Percentiles rank a stretch among this genome's conserved stretches.
These are phyloP conservation scores for Candolleomyces aberdarensis DNA, from an alignment of 768 basidiomycete genomes.

Conservation along the genomic window DNA sequence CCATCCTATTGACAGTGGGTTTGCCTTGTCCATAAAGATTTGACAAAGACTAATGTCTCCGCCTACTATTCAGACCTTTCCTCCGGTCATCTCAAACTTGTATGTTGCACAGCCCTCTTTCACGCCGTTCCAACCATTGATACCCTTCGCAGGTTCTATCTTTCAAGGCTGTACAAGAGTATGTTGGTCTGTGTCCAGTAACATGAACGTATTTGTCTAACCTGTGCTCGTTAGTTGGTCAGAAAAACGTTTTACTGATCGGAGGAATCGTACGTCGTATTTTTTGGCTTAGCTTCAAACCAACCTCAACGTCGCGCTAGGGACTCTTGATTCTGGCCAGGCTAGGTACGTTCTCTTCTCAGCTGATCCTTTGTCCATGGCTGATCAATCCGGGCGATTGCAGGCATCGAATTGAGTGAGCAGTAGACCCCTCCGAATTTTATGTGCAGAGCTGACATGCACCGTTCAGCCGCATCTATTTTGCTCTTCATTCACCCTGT, in stretches of 20 bases:
- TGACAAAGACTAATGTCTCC: neutral
- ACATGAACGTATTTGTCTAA: neutral
- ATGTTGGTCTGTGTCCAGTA: neutral
- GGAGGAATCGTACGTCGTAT: neutral
- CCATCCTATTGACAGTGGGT: neutral
- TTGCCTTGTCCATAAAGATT: no score
- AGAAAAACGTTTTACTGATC: neutral
- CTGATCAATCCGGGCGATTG: neutral
- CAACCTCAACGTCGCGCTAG: neutral
- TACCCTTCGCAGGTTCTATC: neutral
- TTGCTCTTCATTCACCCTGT: neutral
- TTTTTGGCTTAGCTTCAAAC: neutral
- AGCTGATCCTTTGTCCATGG: no score
- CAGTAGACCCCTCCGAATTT: neutral
- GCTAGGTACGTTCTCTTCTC: neutral
- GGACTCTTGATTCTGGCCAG: neutral
- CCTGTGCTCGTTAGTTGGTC: neutral
- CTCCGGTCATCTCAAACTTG: neutral
- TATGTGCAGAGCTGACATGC: neutral
- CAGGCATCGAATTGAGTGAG: neutral
- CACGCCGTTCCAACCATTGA: neutral
- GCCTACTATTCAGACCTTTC: neutral
- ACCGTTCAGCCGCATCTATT: neutral
- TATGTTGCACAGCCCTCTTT: neutral
- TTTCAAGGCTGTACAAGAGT: neutral